phyloP scores from a whole-genome alignment of 1,139 yeast species.

The Starmera stellimalicola region DNA sequence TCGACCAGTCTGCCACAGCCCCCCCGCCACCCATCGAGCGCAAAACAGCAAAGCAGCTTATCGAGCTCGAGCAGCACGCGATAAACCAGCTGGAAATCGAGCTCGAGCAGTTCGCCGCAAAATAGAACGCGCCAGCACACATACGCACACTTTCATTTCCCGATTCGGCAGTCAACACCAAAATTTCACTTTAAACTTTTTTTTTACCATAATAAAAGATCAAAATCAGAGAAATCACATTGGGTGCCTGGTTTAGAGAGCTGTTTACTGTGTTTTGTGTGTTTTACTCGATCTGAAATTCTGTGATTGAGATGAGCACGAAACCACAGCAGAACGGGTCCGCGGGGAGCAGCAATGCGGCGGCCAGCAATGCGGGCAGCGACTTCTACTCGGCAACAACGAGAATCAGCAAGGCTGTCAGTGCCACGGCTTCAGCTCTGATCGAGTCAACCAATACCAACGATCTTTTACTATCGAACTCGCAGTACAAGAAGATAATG shows the following conservation, averaged over 20 bases:
- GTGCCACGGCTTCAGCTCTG: slow-evolving; percentile 36
- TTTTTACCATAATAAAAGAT: background rate
- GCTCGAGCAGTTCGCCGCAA: no score
- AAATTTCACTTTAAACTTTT: background rate
- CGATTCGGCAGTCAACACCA: background rate
- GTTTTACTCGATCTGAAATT: no score
- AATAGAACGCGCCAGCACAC: no score
- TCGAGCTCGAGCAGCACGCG: slow-evolving; percentile 6
- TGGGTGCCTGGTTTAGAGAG: no score
- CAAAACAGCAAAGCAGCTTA: slow-evolving; percentile 7
- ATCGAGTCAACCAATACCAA: slow-evolving; percentile 21
- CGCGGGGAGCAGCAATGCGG: background rate
- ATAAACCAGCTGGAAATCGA: no score
- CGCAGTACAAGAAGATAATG: slow-evolving; percentile 38
- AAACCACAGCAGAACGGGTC: background rate
- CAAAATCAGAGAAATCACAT: background rate
- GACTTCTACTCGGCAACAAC: slow-evolving; percentile 19
- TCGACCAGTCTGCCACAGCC: slow-evolving; percentile 7
- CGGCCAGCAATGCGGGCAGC: slow-evolving; percentile 7
- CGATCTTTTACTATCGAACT: slow-evolving; percentile 29
- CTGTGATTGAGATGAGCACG: background rate
- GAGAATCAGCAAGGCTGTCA: slow-evolving; percentile 28
- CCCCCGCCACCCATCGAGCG: slow-evolving; percentile 10
- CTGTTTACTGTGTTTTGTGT: no score
- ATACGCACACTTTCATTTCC: background rate